Evolutionary conservation across 257 asterid species (phyloP), one percentile per base, ranked within the genome.

Genomic region (Gynochthodes officinalis): DNA sequence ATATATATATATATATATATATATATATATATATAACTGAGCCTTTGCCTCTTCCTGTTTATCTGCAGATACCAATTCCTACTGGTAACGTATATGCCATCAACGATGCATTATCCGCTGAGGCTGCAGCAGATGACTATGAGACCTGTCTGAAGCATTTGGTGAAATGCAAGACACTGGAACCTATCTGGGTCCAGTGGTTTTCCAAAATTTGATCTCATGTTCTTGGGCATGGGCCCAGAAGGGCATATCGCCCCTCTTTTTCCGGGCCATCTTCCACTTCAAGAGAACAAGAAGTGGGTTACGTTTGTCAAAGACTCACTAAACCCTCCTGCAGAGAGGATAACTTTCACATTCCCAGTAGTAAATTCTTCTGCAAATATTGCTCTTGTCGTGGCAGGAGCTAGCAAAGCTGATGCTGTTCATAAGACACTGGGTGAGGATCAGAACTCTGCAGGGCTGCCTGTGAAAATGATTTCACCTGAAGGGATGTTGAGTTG

Each of bases 191-290:
- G 81, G 37, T 77, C 44, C 30, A 85, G 67, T 27, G 86, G 90
- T 27, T 86, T 91, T 73, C 99, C 97, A 18, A 92, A 88, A 79
- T 91, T 94, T 64, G 99, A 94, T 72, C 89, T 89, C 48, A 85
- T 91, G 95, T 89, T 91, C 37, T 77, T 94, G 84, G 98, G 99
- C 30, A 94, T 94, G 97, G 99, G 98, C 19, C 98, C 98, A 0
- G 97, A 94, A 32, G 99, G 99, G 28, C 99, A 94, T 76, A 78
- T 91, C 21, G 99, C 99, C 55, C 91, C 99, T 68, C 76, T 94
- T 33, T 94, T 94, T 72, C 99, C 97, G 0, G 97, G 88, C 52
- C 99, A 94, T 70, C 93, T 88, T 69, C 93, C 88, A 30, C 76
- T 90, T 70, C 82, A 87, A 44, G 96, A 89, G 75, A 84, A 81